phyloP scores from a whole-genome alignment of 768 basidiomycete species.

The Boletus huronensis region DNA sequence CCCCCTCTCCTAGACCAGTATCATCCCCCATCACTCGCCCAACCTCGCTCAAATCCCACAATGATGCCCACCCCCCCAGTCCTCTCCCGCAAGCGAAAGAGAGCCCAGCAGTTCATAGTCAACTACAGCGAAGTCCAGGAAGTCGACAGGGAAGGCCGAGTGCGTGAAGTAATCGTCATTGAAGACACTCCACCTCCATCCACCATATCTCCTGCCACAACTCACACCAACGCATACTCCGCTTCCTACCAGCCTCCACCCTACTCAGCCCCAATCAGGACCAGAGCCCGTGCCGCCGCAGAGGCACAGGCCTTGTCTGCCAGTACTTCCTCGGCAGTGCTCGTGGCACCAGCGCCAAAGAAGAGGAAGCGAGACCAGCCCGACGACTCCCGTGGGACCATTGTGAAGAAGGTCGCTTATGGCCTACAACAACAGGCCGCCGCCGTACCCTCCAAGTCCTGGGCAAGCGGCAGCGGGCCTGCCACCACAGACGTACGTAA shows the following conservation, averaged over 20 bases:
- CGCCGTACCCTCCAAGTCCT: constrained; percentile 54
- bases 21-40: constrained; percentile 54
- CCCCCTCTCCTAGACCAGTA: constrained; percentile 63
- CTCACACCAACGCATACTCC: constrained; percentile 68
- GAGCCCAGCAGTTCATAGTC: constrained; percentile 75
- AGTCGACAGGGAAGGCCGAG: constrained; percentile 70
- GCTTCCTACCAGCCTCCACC: constrained; percentile 77
- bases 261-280: constrained; percentile 74
- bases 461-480: constrained; percentile 63
- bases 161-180: constrained; percentile 88
- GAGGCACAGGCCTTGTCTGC: constrained; percentile 77
- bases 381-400: constrained; percentile 68
- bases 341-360: constrained; percentile 72
- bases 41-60: constrained; percentile 45
- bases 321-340: constrained; percentile 56
- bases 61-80: constrained; percentile 70
- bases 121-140: constrained; percentile 88
- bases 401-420: constrained; percentile 57
- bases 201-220: constrained; percentile 72
- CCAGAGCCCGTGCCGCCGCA: constrained; percentile 81
- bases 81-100: constrained; percentile 77
- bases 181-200: constrained; percentile 83
- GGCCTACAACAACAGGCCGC: constrained; percentile 50
- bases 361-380: constrained; percentile 78
- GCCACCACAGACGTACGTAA: constrained; percentile 64